These are phyloP conservation scores for Colletotrichum sp. DNA, from an alignment of 2,329 filamentous ascomycete species.

Conservation along the genomic window DNA sequence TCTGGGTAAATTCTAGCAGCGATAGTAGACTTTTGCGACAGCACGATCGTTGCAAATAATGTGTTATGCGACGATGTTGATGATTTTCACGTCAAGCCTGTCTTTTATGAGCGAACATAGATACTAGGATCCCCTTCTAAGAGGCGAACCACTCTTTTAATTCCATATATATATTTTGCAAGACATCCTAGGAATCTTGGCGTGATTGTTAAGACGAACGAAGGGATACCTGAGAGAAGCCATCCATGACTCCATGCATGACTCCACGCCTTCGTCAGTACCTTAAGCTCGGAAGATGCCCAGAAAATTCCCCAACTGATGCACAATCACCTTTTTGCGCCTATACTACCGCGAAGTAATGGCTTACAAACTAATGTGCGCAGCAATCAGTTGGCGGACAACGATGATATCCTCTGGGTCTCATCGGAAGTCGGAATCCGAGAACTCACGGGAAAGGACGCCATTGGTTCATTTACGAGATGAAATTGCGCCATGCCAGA, in stretches of 20 bases:
- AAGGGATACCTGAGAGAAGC: not conserved
- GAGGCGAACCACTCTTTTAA: not conserved
- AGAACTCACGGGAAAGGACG: not conserved
- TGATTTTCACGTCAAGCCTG: not conserved
- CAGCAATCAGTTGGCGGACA: not conserved
- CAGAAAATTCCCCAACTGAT: rapidly evolving
- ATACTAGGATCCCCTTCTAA: not conserved
- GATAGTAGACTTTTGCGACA: not conserved
- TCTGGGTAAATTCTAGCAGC: not conserved
- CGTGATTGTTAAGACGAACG: not conserved
- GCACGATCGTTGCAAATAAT: not conserved
- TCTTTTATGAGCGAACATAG: not conserved
- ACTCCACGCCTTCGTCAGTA: not conserved
- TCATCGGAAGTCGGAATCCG: not conserved
- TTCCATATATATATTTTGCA: not conserved
- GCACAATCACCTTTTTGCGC: rapidly evolving
- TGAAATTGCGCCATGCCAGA: not conserved
- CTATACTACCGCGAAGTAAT: not conserved
- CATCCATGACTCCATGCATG: not conserved
- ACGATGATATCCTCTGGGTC: not conserved
- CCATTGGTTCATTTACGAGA: not conserved
- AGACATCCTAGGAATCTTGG: not conserved
- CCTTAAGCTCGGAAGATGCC: not conserved
- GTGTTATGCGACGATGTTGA: not conserved
- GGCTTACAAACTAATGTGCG: not conserved